Conservation (phyloP, 345 rosid genomes). For the Euphorbia lathyris region DNA sequence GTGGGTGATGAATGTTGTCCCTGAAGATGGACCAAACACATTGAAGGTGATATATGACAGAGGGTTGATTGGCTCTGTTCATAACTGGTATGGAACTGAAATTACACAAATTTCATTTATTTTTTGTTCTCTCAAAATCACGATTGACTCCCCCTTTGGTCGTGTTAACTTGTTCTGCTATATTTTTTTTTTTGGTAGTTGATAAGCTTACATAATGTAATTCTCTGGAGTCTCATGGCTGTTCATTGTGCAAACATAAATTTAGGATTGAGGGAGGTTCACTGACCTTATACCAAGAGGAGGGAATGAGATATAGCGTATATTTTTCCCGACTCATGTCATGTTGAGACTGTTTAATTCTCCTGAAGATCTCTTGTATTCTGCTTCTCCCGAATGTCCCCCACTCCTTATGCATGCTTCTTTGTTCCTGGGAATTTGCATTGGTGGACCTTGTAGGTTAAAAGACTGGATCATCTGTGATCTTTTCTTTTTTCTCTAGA, state of each 20-base stretch:
- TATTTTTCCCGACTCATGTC: background rate
- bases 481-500: background rate
- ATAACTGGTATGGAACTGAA: slow-evolving; percentile 61
- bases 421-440: background rate
- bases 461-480: background rate
- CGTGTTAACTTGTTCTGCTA: background rate
- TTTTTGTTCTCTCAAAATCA: background rate
- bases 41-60: slow-evolving; percentile 81
- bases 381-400: background rate
- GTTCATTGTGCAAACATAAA: background rate
- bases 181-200: background rate
- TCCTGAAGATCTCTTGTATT: background rate
- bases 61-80: slow-evolving; percentile 72
- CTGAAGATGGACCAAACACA: slow-evolving; percentile 78
- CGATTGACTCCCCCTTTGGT: background rate
- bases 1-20: slow-evolving; percentile 91
- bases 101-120: background rate
- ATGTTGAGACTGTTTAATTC: background rate
- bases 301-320: too few species aligned
- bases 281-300: background rate
- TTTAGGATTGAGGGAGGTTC: background rate
- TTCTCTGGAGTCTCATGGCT: background rate
- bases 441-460: too few species aligned
- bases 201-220: background rate
- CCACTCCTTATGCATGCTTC: background rate